Evolutionary conservation across 345 rosid genomes (phyloP).

Genomic region (Excoecaria cochinchinensis): DNA sequence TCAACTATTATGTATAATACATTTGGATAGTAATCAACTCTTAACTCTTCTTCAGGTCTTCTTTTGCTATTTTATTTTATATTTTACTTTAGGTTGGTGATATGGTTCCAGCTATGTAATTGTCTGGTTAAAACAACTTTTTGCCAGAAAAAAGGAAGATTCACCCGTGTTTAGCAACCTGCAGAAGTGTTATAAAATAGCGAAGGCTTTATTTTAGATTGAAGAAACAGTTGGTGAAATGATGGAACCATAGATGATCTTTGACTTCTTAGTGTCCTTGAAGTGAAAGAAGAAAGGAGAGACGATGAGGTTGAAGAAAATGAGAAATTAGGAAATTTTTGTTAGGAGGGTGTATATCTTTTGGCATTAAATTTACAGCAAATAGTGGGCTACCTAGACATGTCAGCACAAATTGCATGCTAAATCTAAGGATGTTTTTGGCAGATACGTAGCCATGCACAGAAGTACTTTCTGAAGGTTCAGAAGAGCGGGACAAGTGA

Average conservation of each 20-base stretch:
- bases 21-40: not conserved
- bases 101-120: not conserved
- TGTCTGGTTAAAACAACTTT: not conserved
- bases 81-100: not conserved
- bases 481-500: constrained; percentile 86
- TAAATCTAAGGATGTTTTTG: constrained; percentile 19
- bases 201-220: not conserved
- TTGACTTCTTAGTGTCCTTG: not conserved
- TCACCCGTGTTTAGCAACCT: not conserved
- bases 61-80: not conserved
- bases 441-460: constrained; percentile 97
- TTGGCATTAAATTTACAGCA: constrained; percentile 4
- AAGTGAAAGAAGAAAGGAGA: not conserved
- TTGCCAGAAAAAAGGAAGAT: not conserved
- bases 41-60: not conserved
- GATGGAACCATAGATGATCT: not conserved
- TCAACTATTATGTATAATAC: no score
- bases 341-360: not conserved
- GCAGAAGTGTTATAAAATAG: not conserved
- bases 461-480: constrained; percentile 86
- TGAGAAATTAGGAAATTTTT: not conserved
- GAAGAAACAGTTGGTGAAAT: not conserved
- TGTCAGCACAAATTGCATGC: constrained; percentile 10
- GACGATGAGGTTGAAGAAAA: not conserved
- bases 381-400: not conserved